phyloP scores from a whole-genome alignment of 345 rosid genomes.

The Leavenworthia alabamica region DNA sequence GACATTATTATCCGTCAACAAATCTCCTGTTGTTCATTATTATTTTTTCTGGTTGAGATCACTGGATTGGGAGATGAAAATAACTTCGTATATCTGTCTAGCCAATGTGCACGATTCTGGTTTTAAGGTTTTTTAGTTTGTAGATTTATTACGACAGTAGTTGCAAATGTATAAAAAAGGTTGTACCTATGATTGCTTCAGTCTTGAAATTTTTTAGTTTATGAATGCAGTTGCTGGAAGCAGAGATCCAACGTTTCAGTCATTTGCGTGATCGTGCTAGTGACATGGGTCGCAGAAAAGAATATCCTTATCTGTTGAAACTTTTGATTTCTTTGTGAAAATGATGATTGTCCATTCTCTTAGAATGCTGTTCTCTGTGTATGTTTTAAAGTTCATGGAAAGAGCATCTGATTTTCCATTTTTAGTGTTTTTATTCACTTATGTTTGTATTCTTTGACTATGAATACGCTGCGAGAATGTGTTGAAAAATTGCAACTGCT shows the following conservation, averaged over 20 bases:
- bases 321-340: neutral
- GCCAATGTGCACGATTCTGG: constrained; percentile 5
- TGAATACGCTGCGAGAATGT: constrained; percentile 89
- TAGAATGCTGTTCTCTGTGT: constrained; percentile 1
- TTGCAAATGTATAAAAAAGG: neutral
- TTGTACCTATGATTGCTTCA: neutral
- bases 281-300: constrained; percentile 86
- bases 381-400: constrained; percentile 10
- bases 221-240: constrained; percentile 69
- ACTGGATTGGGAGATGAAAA: neutral
- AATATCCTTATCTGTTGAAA: constrained; percentile 70
- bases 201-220: constrained; percentile 5
- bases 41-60: neutral
- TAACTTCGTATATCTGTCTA: neutral
- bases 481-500: constrained; percentile 93
- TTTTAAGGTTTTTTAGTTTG: neutral
- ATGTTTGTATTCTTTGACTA: constrained; percentile 48
- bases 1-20: neutral
- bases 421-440: neutral
- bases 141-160: neutral
- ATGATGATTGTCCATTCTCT: constrained; percentile 1
- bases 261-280: constrained; percentile 99
- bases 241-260: constrained; percentile 74
- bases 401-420: neutral
- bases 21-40: neutral